Evolutionary conservation across 2,329 filamentous ascomycete species (phyloP).

Genomic region (Fusarium pseudoanthophilum): DNA sequence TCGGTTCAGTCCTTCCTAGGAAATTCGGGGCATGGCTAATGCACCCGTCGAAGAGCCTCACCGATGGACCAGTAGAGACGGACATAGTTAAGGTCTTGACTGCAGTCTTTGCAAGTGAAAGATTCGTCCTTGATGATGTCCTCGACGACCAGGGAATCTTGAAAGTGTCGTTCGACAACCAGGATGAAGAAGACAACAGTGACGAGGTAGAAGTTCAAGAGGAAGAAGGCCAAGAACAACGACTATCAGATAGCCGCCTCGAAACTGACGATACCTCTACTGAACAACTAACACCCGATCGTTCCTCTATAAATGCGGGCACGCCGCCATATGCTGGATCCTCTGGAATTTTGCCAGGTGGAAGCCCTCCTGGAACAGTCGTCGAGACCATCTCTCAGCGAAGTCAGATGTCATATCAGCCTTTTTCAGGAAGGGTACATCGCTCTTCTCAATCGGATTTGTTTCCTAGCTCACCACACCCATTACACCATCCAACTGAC

Average conservation of each 20-base stretch:
- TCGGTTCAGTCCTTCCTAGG: neutral
- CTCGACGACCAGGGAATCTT: neutral
- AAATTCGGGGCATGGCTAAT: neutral
- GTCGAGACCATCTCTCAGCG: conserved; percentile 8
- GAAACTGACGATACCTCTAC: neutral
- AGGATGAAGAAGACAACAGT: neutral
- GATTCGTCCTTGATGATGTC: neutral
- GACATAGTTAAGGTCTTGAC: neutral
- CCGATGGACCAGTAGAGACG: neutral
- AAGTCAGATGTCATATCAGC: conserved; percentile 9
- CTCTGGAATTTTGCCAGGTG: neutral
- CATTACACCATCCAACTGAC: neutral
- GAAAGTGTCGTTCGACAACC: neutral
- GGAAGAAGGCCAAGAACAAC: neutral
- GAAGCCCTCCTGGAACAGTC: neutral
- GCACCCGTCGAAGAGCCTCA: accelerated
- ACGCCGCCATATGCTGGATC: neutral
- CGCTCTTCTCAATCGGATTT: neutral
- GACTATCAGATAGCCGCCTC: neutral
- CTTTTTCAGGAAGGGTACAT: neutral
- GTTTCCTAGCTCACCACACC: neutral
- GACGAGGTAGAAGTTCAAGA: neutral
- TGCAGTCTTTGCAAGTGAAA: neutral
- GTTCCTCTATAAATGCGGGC: neutral
- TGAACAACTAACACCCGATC: neutral